These are phyloP conservation scores for Lasiodiplodia hormozganensis DNA, from an alignment of 2,329 filamentous ascomycete genomes.

Conservation along the genomic window DNA sequence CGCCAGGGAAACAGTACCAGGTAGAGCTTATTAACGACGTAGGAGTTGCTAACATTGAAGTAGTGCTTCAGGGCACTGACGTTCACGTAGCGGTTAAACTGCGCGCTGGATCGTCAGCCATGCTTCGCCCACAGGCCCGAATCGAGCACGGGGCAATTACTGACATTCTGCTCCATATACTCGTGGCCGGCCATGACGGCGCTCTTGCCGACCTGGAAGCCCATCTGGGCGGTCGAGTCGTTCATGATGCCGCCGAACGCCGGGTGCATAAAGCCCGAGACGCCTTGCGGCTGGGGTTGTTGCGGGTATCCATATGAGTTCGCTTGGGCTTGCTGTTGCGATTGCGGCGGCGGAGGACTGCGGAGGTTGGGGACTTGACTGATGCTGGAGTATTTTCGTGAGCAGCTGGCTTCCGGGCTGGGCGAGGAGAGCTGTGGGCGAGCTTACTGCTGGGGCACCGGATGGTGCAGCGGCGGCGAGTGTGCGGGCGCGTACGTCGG, in stretches of 20 bases:
- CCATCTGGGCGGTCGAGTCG: conserved; percentile 93
- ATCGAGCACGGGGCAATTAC: conserved; percentile 39
- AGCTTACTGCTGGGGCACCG: conserved; percentile 26
- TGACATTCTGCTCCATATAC: conserved; percentile 92
- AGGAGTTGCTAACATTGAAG: conserved; percentile 98
- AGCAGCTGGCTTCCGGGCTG: conserved; percentile 4
- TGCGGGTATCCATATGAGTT: conserved; percentile 77
- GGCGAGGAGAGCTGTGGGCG: conserved; percentile 1
- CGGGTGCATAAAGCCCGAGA: conserved; percentile 51
- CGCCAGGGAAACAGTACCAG: conserved; percentile 97
- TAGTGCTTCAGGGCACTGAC: conserved; percentile 96
- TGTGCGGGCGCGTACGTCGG: conserved; percentile 75
- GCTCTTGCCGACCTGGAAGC: conserved; percentile 90
- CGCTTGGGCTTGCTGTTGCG: conserved; percentile 72
- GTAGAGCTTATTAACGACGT: conserved; percentile 91
- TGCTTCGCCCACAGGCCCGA: not conserved
- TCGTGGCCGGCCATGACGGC: conserved; percentile 92
- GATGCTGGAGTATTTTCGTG: conserved; percentile 60
- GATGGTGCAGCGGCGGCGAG: conserved; percentile 82
- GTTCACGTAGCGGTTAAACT: conserved; percentile 86
- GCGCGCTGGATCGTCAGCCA: conserved; percentile 16
- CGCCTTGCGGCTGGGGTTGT: conserved; percentile 57
- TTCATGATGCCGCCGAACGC: conserved; percentile 93
- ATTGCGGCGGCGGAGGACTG: conserved; percentile 88
- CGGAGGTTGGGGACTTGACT: conserved; percentile 93